Percentiles rank a stretch among this genome's conserved stretches.
Conservation (phyloP, 331 rosid species). For the Phaseolus coccineus region DNA sequence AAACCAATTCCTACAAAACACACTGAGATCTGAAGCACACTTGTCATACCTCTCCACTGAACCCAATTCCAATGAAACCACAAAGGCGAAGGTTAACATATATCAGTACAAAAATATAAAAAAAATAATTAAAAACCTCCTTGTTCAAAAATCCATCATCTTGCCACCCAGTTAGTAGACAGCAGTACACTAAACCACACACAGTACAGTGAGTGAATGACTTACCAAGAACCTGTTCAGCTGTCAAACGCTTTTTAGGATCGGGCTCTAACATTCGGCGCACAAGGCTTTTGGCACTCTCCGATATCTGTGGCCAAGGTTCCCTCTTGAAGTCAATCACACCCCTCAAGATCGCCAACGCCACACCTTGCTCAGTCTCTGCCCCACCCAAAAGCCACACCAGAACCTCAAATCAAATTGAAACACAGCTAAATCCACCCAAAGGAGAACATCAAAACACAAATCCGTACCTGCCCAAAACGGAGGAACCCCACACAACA, state of each 20-base stretch:
- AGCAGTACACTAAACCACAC: background rate
- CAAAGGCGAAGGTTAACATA: background rate
- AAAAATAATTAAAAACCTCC: background rate
- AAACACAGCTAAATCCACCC: background rate
- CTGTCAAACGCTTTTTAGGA: conserved; percentile 83
- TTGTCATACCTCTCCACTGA: conserved; percentile 10
- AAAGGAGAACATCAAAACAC: background rate
- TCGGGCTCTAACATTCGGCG: conserved; percentile 84
- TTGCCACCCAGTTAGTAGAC: conserved; percentile 17
- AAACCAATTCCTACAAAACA: conserved; percentile 14
- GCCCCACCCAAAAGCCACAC: conserved; percentile 33
- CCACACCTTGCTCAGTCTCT: conserved; percentile 97
- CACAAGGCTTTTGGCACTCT: conserved; percentile 92
- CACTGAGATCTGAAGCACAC: background rate
- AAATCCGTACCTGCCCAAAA: conserved; percentile 85
- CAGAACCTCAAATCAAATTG: conserved; percentile 15
- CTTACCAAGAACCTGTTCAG: conserved; percentile 96
- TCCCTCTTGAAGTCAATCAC: conserved; percentile 91
- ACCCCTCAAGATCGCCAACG: conserved; percentile 89
- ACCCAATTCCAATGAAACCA: conserved; percentile 25
- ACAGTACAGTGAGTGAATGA: conserved; percentile 20
- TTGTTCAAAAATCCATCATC: background rate
- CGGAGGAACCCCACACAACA: conserved; percentile 95
- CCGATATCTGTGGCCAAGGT: conserved; percentile 99
- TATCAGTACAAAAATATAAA: background rate